These are phyloP conservation scores for Penicillium roqueforti DNA, from an alignment of 495 filamentous ascomycete species.

Conservation along the genomic window DNA sequence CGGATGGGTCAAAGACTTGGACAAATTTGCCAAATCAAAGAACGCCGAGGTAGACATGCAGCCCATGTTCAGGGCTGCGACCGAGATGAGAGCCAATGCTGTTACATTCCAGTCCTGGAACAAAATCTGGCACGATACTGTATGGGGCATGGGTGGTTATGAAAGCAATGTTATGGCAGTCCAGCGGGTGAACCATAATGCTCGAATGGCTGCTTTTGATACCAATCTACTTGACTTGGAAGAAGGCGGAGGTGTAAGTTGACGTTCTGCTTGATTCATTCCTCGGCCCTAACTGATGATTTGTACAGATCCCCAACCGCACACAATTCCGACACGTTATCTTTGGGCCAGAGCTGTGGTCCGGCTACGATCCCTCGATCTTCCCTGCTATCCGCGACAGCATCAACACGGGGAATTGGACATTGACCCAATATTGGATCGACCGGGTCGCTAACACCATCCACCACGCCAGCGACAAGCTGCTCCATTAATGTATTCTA, in stretches of 20 bases:
- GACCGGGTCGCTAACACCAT: conserved; percentile 68
- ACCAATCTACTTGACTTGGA: conserved; percentile 73
- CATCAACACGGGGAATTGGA: conserved; percentile 67
- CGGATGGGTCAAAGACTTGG: conserved; percentile 61
- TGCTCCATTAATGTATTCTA: conserved; percentile 40
- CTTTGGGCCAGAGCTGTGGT: conserved; percentile 79
- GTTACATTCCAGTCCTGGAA: conserved; percentile 69
- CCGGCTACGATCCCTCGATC: conserved; percentile 65
- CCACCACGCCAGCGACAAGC: conserved; percentile 57
- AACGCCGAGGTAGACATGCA: conserved; percentile 50
- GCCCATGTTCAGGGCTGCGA: conserved; percentile 56
- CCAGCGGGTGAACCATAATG: conserved; percentile 64
- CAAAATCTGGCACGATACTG: conserved; percentile 61
- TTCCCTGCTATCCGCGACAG: conserved; percentile 87
- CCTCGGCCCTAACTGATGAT: conserved; percentile 9
- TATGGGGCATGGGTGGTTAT: conserved; percentile 62
- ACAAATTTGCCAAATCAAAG: conserved; percentile 57
- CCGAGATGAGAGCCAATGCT: conserved; percentile 55
- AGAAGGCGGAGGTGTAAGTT: conserved; percentile 62
- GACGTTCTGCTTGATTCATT: background rate
- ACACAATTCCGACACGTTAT: conserved; percentile 94
- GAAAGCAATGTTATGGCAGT: conserved; percentile 62
- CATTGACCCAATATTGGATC: conserved; percentile 62
- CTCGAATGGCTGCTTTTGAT: conserved; percentile 74
- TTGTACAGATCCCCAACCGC: conserved; percentile 70